Base-by-base conservation (phyloP, 805 yeast genomes). In the Yamadazyma takamatsuzukensis region DNA sequence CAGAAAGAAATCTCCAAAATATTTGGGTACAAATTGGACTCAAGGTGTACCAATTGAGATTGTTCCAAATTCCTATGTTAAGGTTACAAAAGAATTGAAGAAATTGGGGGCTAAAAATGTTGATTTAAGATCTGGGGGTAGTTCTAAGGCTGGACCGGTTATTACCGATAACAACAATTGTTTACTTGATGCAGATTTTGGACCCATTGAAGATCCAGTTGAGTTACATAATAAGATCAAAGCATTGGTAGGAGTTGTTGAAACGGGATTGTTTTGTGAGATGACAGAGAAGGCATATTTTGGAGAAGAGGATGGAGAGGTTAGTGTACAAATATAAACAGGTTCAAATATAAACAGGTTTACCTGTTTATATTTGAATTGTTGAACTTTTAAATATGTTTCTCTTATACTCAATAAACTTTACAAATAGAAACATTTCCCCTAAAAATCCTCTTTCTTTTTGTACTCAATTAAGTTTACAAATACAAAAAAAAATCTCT, bases 31-130 rank as follows among this genome's bases (percentile, higher is more conserved):
- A 17, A 68, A 70, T 23, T 93, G 98, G 98, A 72, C 61, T 23
- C 79, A 84, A 52, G 97, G 97, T 39, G 81, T 93, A 9, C 99
- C 99, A 11, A 83, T 93, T 45, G 99, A 93, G 60, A 85, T 93
- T 30, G 93, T 93, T 15, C 97, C 97, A 29, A 74, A 76, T 40
- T 81, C 97, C 2, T 85, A 83, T 49, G 83, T 80, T 25, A 83
- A 83, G 51, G 90, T 93, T 14, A 61, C 72, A 6, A 61, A 63
- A 11, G 87, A 87, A 42, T 69, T 93, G 50, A 52, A 59, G 31
- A 51, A 52, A 25, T 53, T 86, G 49, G 90, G 90, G 9, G 89
- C 90, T 18, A 61, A 66, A 32, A 65, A 58, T 2, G 78, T 87
- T 14, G 61, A 52, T 4, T 72, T 87, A 49, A 78, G 99, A 59